Conservation (phyloP, 2,329 filamentous ascomycete species). For the Colletotrichum gloeosporioides region DNA sequence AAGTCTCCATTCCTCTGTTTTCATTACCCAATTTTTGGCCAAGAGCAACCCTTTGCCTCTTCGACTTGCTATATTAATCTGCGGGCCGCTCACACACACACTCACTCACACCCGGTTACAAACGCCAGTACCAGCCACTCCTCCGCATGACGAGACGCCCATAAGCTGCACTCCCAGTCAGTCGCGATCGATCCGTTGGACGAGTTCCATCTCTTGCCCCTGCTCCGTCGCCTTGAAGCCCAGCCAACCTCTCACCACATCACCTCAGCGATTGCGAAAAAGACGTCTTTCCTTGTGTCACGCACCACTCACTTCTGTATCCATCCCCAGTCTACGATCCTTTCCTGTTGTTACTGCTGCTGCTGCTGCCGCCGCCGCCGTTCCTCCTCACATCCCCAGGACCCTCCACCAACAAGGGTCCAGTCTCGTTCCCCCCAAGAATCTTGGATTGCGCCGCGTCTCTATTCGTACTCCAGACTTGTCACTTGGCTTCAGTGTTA, state of each 20-base stretch:
- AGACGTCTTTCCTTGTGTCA: conserved; percentile 21
- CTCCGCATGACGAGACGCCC: conserved; percentile 1
- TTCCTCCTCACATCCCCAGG: not conserved
- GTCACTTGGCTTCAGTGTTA: not conserved
- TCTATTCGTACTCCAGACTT: conserved; percentile 21
- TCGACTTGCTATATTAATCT: conserved; percentile 21
- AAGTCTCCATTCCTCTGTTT: conserved; percentile 49
- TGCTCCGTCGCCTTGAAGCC: not conserved
- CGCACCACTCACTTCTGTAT: conserved; percentile 28
- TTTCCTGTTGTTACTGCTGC: not conserved
- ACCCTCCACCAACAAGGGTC: not conserved
- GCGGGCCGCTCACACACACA: conserved; percentile 21
- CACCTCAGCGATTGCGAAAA: conserved; percentile 23
- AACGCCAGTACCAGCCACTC: conserved; percentile 1
- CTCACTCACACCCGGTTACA: not conserved
- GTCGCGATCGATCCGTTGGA: conserved; percentile 2
- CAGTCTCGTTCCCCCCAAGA: not conserved
- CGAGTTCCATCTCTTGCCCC: not conserved
- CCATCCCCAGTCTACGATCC: not conserved
- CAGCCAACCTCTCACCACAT: not conserved
- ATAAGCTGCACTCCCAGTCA: not conserved
- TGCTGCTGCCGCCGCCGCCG: not conserved
- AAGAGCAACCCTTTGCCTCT: conserved; percentile 23
- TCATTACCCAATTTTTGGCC: conserved; percentile 51
- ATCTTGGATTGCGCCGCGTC: not conserved